Percentiles rank a stretch among this genome's conserved stretches.
These are phyloP conservation scores for Arctostaphylos glauca DNA, from an alignment of 148 eudicot genomes.

Conservation along the genomic window DNA sequence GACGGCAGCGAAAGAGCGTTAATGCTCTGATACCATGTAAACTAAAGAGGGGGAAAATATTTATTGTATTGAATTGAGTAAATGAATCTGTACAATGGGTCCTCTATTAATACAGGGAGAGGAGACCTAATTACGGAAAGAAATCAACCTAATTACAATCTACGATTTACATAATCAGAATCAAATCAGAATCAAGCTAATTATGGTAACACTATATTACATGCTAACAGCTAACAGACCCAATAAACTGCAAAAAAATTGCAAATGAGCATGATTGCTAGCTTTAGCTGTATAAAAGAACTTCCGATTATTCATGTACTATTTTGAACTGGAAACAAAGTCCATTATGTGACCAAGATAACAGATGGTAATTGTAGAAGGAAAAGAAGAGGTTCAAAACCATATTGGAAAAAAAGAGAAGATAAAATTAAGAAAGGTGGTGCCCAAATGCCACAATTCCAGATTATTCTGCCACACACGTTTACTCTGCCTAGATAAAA, in stretches of 20 bases:
- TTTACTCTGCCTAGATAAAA: not conserved
- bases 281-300: not conserved
- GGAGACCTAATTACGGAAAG: too few species aligned
- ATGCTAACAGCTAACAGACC: too few species aligned
- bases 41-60: too few species aligned
- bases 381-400: not conserved
- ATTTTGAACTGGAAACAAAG: not conserved
- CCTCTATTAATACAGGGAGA: too few species aligned
- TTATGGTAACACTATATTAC: too few species aligned
- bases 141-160: too few species aligned
- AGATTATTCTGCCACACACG: not conserved
- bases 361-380: not conserved
- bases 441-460: not conserved
- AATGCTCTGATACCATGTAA: too few species aligned
- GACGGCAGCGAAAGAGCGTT: too few species aligned
- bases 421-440: not conserved
- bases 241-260: constrained; percentile 37
- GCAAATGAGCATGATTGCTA: not conserved
- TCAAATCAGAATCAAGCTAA: too few species aligned
- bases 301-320: not conserved
- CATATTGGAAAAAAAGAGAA: not conserved
- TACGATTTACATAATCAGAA: too few species aligned
- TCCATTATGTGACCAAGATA: not conserved
- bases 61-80: too few species aligned
- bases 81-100: too few species aligned